Base-by-base conservation (phyloP, 1,284 basidiomycete species). In the Pseudozyma sp. region DNA sequence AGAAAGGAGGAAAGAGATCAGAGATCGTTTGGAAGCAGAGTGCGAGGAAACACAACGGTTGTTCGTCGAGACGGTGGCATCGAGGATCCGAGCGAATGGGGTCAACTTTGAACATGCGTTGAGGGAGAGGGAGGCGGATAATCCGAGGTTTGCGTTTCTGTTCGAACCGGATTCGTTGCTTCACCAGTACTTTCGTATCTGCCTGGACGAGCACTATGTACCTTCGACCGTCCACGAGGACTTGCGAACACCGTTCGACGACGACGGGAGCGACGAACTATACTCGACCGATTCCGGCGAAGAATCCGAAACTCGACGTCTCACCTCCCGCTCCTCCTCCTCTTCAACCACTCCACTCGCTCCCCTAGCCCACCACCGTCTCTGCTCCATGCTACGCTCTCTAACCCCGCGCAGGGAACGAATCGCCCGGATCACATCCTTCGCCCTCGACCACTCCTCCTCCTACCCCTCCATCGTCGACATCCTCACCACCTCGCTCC, bases 251-350 rank as follows among this genome's bases (percentile, higher is more conserved):
- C 39, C 52, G 8, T 75, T 75, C 17, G 16, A 16, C 10, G 68
- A 73, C 10, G 40, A 47, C 24, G 81, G 77, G 0, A 63, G 64
- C 34, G 73, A 72, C 40, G 59, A 45, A 0, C 87, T 95, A 5
- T 96, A 95, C 85, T 97, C 95, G 0, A 95, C 93, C 13, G 96
- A 98, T 84, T 94, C 94, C 40, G 94, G 90, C 7, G 95, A 98
- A 85, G 94, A 96, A 58, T 93, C 92, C 4, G 96, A 99, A 81
- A 88, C 90, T 5, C 31, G 16, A 87, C 98, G 1, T 92, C 92
- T 2, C 89, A 87, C 80, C 85, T 92, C n/a, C 91, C 93, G 16
- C 88, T 90, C 47, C 89, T 88, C 60, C 87, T 94, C 45, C 93
- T 97, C 78, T 91, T 94, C 84, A 6, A 5, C 5, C 3, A 11